Base-by-base conservation (phyloP, 108 stramenopile genomes). In the Nitzschia inconspicua region DNA sequence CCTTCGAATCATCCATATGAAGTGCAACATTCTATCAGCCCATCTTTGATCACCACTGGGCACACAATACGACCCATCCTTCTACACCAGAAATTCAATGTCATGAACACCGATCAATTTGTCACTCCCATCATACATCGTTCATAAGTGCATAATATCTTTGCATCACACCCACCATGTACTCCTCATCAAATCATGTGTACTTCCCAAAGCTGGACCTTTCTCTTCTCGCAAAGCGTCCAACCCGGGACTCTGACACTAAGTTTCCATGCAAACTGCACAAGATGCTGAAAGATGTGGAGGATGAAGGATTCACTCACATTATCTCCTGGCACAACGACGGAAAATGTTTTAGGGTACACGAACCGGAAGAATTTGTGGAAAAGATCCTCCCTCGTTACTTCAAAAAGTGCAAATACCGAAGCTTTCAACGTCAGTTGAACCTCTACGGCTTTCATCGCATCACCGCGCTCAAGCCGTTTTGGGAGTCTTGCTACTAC, bases 371-470 rank as follows among this genome's bases (percentile, higher is more conserved):
- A 41, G 2, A 3, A 4, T 75, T 75, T 28, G 47, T 25, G 8
- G 47, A 69, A 31, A 14, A 35, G n/a, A 73, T 73, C 31, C 7
- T 73, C 9, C 64, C 72, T 7, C 52, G 31, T 20, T 74, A 74
- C 53, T 57, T 66, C 39, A 65, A 44, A 22, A 54, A 63, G 27
- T 67, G 56, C 18, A 60, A 68, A 8, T 67, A 56, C 46, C 36
- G 50, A 35, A 63, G 61, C 30, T 74, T 74, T 31, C 55, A 57
- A 24, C 46, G 70, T 20, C 56, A 63, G 40, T 10, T 72, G 35
- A 63, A 62, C 8, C 27, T 68, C n/a, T 68, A 57, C 24, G 67
- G 67, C 22, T 68, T 60, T 32, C n/a, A 11, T 11, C 37, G 37
- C n/a, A 39, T 39, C 37, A 39, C 37, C n/a, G 37, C 37, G 11